Percentiles rank a stretch among this genome's conserved stretches.
These are phyloP conservation scores for Fragaria nilgerrensis DNA, from an alignment of 306 rosid genomes.

Conservation along the genomic window DNA sequence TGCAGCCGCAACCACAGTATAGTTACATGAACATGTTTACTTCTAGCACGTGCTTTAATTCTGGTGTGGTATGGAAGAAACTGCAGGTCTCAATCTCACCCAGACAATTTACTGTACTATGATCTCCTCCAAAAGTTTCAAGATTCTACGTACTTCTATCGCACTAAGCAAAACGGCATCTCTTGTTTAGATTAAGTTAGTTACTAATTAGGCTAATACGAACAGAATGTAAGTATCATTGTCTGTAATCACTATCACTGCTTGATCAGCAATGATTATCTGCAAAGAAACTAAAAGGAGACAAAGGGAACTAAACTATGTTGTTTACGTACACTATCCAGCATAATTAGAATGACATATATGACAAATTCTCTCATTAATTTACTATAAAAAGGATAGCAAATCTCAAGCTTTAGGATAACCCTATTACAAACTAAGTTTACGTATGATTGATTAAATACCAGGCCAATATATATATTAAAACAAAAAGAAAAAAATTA, in stretches of 20 bases:
- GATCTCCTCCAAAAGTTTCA: not conserved
- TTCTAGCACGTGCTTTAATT: not conserved
- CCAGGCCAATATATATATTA: not conserved
- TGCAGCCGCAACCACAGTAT: not conserved
- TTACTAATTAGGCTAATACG: not conserved
- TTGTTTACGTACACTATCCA: not conserved
- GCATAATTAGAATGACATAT: not conserved
- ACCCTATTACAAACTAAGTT: slow-evolving; percentile 10
- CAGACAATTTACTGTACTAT: not conserved
- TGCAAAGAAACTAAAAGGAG: not conserved
- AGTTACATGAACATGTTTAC: not conserved
- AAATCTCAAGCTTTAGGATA: not conserved
- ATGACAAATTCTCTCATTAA: not conserved
- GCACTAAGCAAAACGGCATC: not conserved
- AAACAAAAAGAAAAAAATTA: not conserved
- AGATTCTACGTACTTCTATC: not conserved
- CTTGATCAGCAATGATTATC: not conserved
- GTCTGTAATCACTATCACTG: not conserved
- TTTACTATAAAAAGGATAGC: not conserved
- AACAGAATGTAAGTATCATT: not conserved
- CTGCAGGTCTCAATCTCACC: not conserved
- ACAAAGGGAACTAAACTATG: not conserved
- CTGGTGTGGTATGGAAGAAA: not conserved
- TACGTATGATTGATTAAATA: slow-evolving; percentile 10
- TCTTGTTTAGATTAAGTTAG: not conserved